Percentiles rank a stretch among this genome's conserved stretches.
Conservation (phyloP, 106 monocot genomes). For the Ottelia alismoides region DNA sequence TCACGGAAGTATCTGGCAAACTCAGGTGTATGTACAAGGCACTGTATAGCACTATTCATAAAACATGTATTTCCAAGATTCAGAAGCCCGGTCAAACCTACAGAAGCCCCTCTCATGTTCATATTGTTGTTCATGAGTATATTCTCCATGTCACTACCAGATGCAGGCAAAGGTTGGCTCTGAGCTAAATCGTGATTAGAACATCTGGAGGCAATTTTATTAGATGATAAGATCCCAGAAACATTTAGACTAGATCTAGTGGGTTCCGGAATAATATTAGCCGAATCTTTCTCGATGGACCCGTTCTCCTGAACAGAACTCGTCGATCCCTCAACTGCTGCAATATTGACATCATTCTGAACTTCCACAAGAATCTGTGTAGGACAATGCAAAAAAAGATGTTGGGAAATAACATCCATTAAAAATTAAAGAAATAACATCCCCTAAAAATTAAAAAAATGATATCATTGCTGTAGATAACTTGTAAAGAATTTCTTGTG, state of each 20-base stretch:
- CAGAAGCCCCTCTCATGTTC: slow-evolving; percentile 48
- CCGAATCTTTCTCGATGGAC: slow-evolving; percentile 42
- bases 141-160: slow-evolving; percentile 56
- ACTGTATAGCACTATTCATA: slow-evolving; percentile 98
- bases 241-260: slow-evolving; percentile 31
- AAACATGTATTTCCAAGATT: slow-evolving; percentile 99
- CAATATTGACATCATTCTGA: slow-evolving; percentile 37
- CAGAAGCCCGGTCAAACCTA: slow-evolving; percentile 79
- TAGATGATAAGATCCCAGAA: slow-evolving; percentile 51
- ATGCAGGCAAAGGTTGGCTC: slow-evolving; percentile 39
- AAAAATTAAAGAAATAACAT: too few relatives aligned
- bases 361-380: slow-evolving; percentile 91
- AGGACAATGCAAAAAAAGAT: too few relatives aligned
- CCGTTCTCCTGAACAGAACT: slow-evolving; percentile 78
- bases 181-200: slow-evolving; percentile 59
- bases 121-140: slow-evolving; percentile 32
- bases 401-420: too few relatives aligned
- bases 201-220: slow-evolving; percentile 56
- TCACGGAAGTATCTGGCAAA: slow-evolving; percentile 90
- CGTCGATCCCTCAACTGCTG: slow-evolving; percentile 29
- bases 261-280: slow-evolving; percentile 38
- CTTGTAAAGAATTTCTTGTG: too few relatives aligned
- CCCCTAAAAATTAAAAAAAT: too few relatives aligned
- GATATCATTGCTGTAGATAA: too few relatives aligned
- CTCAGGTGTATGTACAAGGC: slow-evolving; percentile 97